Evolutionary conservation across 768 basidiomycete genomes (phyloP), one percentile per base, ranked within the genome.

Genomic region (Erythrobasidium yunnanense): DNA sequence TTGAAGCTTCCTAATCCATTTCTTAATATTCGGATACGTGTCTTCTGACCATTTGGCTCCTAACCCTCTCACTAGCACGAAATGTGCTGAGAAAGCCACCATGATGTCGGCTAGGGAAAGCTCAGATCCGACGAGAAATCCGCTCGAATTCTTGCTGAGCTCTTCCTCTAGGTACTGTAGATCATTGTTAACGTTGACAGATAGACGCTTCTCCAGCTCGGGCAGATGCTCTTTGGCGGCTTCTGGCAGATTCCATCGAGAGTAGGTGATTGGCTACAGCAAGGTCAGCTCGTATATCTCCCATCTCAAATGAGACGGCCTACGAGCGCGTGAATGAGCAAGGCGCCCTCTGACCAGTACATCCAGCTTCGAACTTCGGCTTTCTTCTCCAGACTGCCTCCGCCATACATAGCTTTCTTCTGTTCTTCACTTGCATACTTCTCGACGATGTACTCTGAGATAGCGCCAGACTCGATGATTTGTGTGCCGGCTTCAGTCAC

Each of bases 221-320:
- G 60, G 60, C 5, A 63, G 47, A 23, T 11, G 20, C 27, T 51
- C 60, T 35, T 51, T 63, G 3, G 22, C 22, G 29, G 32, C 49
- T 51, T 49, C 60, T 2, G 60, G 60, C 18, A 63, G 23, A 25
- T 32, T 25, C 60, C 60, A 63, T 17, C 60, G 20, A 2, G 60
- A 25, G 32, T 63, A 63, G 7, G 60, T 63, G 47, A 63, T 51
- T n/a, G 60, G 46, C 60, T 63, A n/a, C 25, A 46, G 45, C 13
- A 23, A 8, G 22, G 7, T 20, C 20, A 11, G 2, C 35, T 8
- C 34, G 38, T 33, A 11, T 6, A n/a, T 20, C 15, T n/a, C 35
- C 27, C 8, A 11, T 34, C 22, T 7, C 35, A 29, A 33, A 34
- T 7, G 4, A 23, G n/a, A 33, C 11, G 13, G 45, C 56, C 22